Evolutionary conservation across 1,139 yeast genomes (phyloP).

Genomic region (Fermentozyma sake): DNA sequence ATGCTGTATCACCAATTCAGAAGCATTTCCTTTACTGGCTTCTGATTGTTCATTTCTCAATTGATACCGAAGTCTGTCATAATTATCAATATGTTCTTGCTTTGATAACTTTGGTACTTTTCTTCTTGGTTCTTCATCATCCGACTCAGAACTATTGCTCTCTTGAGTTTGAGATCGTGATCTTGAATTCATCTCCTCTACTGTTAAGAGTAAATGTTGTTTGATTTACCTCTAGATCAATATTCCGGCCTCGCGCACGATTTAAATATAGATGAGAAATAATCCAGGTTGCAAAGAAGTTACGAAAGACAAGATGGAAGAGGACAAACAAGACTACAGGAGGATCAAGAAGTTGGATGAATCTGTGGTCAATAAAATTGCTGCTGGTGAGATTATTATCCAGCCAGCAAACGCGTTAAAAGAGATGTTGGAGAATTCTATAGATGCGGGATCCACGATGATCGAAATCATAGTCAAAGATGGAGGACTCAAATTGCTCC

Average conservation of each 20-base stretch:
- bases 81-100: slow-evolving; percentile 19
- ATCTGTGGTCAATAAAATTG: slow-evolving; percentile 80
- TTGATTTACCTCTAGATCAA: too few species aligned
- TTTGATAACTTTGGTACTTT: slow-evolving; percentile 5
- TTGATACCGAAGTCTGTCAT: slow-evolving; percentile 21
- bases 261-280: too few species aligned
- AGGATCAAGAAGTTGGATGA: slow-evolving; percentile 51
- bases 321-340: too few species aligned
- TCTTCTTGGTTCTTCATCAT: too few species aligned
- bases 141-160: too few species aligned
- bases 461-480: slow-evolving; percentile 50
- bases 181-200: too few species aligned
- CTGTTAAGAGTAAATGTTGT: too few species aligned
- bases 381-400: slow-evolving; percentile 95
- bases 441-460: slow-evolving; percentile 46
- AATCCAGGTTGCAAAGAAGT: too few species aligned
- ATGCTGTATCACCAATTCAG: slow-evolving; percentile 21
- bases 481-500: slow-evolving; percentile 50
- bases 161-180: too few species aligned
- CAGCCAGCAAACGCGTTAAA: slow-evolving; percentile 81
- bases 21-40: slow-evolving; percentile 35
- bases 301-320: background rate
- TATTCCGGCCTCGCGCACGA: too few species aligned
- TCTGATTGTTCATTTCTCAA: slow-evolving; percentile 19
- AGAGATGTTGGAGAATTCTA: slow-evolving; percentile 52